Conservation (phyloP, 2,329 filamentous ascomycete genomes). For the Alternaria novae-zelandiae region DNA sequence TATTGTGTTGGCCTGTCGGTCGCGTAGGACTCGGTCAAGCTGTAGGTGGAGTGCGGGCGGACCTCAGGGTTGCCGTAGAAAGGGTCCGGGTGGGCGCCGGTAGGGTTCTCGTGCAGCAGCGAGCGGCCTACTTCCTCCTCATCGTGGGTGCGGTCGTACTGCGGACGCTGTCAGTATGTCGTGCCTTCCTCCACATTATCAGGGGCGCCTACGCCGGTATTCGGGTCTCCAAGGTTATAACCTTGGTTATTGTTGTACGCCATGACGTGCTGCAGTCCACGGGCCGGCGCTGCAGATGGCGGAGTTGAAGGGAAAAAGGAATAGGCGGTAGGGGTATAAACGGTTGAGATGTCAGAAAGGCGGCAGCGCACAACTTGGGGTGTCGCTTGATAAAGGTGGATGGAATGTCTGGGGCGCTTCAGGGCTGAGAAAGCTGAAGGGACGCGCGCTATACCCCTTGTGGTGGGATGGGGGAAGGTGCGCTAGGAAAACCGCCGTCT, state of each 20-base stretch:
- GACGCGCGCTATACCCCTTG: constrained; percentile 13
- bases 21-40: constrained; percentile 58
- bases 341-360: constrained; percentile 8
- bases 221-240: constrained; percentile 39
- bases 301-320: constrained; percentile 16
- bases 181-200: not conserved
- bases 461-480: constrained; percentile 17
- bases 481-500: constrained; percentile 25
- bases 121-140: constrained; percentile 58
- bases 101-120: constrained; percentile 56
- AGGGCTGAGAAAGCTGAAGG: constrained; percentile 25
- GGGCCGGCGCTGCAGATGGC: constrained; percentile 28
- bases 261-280: constrained; percentile 44
- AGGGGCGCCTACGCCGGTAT: constrained; percentile 41
- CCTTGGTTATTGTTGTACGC: constrained; percentile 44
- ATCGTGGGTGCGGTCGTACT: constrained; percentile 47
- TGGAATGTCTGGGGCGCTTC: constrained; percentile 26
- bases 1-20: constrained; percentile 41
- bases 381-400: constrained; percentile 31
- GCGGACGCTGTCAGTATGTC: constrained; percentile 22
- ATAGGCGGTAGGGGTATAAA: constrained; percentile 21
- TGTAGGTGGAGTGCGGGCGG: constrained; percentile 55
- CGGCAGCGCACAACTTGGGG: constrained; percentile 32
- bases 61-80: constrained; percentile 52
- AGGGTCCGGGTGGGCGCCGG: constrained; percentile 54